phyloP scores from a whole-genome alignment of 2,329 filamentous ascomycete genomes.

The Coleophoma eucalyptorum region DNA sequence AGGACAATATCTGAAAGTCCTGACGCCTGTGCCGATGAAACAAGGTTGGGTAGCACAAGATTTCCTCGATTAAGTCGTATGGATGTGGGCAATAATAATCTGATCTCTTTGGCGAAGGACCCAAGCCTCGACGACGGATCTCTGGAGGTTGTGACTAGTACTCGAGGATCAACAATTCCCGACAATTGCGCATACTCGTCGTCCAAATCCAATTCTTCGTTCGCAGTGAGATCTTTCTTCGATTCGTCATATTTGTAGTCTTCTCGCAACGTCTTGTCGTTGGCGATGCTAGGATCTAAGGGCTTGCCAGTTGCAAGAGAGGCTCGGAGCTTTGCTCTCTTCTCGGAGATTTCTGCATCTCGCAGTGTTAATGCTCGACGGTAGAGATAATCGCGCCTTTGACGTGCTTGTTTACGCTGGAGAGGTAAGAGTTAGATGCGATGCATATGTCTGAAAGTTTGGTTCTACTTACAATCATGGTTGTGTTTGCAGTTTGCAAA shows the following conservation, averaged over 20 bases:
- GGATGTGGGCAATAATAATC: constrained; percentile 76
- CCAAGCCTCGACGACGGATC: constrained; percentile 79
- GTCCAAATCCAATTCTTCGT: constrained; percentile 72
- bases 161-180: constrained; percentile 85
- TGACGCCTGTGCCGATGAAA: constrained; percentile 74
- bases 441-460: not conserved
- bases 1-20: constrained; percentile 83
- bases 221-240: constrained; percentile 58
- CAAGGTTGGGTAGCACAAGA: constrained; percentile 79
- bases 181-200: constrained; percentile 89
- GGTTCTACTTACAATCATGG: constrained; percentile 21
- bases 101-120: constrained; percentile 91
- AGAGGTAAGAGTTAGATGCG: not conserved
- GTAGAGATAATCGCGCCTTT: constrained; percentile 86
- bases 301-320: constrained; percentile 88
- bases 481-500: constrained; percentile 4
- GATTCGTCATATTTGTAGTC: constrained; percentile 96
- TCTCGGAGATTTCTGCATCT: constrained; percentile 90
- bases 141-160: constrained; percentile 87
- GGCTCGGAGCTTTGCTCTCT: constrained; percentile 79
- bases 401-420: constrained; percentile 68
- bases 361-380: constrained; percentile 80
- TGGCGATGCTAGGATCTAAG: constrained; percentile 74
- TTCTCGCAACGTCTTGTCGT: constrained; percentile 78
- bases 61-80: constrained; percentile 92